A percentile compares a stretch with the other conserved stretches of the same genome.
Evolutionary conservation across 2,329 filamentous ascomycete genomes (phyloP).

Genomic region (Ophiostoma himal-ulmi): DNA sequence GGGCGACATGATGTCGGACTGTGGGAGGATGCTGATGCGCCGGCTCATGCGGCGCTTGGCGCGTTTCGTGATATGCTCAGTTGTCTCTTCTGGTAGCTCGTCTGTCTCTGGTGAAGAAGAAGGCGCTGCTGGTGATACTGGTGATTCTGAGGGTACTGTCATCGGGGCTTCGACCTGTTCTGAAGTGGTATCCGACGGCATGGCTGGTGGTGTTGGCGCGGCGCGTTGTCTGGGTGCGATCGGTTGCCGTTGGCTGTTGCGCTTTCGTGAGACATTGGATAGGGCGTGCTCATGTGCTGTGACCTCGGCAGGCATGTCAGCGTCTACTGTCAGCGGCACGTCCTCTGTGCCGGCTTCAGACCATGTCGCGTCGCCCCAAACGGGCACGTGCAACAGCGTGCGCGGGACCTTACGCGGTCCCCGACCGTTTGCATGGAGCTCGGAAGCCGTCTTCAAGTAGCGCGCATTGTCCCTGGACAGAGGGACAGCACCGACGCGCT

Average conservation of each 20-base stretch:
- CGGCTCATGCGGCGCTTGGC: slow-evolving; percentile 31
- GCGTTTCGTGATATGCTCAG: slow-evolving; percentile 27
- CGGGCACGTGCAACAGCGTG: slow-evolving; percentile 31
- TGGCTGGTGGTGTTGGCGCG: neutral
- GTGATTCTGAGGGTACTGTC: neutral
- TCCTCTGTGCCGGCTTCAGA: neutral
- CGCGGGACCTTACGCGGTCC: slow-evolving; percentile 35
- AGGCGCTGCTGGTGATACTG: neutral
- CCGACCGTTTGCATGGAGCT: slow-evolving; percentile 34
- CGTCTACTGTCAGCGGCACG: neutral
- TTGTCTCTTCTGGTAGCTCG: slow-evolving; percentile 25
- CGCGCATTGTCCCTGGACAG: slow-evolving; percentile 10
- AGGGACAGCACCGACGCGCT: slow-evolving; percentile 30
- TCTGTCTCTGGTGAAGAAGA: neutral
- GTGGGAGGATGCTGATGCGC: slow-evolving; percentile 27
- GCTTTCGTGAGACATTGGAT: slow-evolving; percentile 31
- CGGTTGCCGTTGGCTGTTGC: slow-evolving; percentile 33
- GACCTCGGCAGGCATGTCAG: neutral
- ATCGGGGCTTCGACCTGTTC: neutral
- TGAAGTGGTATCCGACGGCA: too few relatives aligned
- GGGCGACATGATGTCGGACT: neutral
- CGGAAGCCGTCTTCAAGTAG: slow-evolving; percentile 28
- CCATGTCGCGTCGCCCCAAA: slow-evolving; percentile 30
- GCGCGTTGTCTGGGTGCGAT: slow-evolving; percentile 23
- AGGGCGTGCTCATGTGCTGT: slow-evolving; percentile 18